These are phyloP conservation scores for Sclerotiophoma versabilis DNA, from an alignment of 2,329 filamentous ascomycete genomes.

Conservation along the genomic window DNA sequence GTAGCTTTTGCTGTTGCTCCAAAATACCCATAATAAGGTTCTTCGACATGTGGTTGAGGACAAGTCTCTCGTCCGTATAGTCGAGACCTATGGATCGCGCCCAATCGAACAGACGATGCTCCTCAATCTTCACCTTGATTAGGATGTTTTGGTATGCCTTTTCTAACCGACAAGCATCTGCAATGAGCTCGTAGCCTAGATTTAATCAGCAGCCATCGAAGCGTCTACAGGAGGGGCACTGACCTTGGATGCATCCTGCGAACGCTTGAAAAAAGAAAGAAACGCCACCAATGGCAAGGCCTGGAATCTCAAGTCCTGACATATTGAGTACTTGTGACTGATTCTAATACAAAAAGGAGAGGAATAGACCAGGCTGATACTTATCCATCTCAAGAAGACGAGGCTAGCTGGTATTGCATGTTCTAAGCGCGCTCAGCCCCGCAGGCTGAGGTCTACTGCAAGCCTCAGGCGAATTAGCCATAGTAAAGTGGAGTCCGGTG, in stretches of 20 bases:
- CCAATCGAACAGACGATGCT: slow-evolving; percentile 50
- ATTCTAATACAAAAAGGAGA: neutral
- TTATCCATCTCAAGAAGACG: slow-evolving; percentile 19
- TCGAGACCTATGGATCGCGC: slow-evolving; percentile 43
- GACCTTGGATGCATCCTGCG: slow-evolving; percentile 48
- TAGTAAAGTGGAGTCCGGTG: slow-evolving; percentile 16
- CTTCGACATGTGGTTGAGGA: slow-evolving; percentile 44
- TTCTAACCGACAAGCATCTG: slow-evolving; percentile 45
- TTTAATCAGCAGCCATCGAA: neutral
- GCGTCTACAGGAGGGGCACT: slow-evolving; percentile 1
- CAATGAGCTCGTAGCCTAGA: slow-evolving; percentile 48
- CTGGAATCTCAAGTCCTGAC: too few species aligned
- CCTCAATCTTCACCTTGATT: slow-evolving; percentile 48
- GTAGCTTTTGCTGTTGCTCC: slow-evolving; percentile 43
- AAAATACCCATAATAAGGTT: slow-evolving; percentile 46
- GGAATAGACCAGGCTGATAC: slow-evolving; percentile 23
- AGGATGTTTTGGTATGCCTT: slow-evolving; percentile 43
- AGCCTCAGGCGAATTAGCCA: slow-evolving; percentile 25
- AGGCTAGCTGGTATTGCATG: slow-evolving; percentile 22
- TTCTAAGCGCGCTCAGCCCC: slow-evolving; percentile 39
- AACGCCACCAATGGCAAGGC: slow-evolving; percentile 35
- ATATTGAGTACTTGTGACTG: slow-evolving; percentile 15
- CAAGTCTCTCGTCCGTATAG: slow-evolving; percentile 41
- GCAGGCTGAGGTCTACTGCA: slow-evolving; percentile 28
- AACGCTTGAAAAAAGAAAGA: slow-evolving; percentile 48